Conservation (phyloP, 2,329 filamentous ascomycete species). For the Ascochyta clinopodiicola region DNA sequence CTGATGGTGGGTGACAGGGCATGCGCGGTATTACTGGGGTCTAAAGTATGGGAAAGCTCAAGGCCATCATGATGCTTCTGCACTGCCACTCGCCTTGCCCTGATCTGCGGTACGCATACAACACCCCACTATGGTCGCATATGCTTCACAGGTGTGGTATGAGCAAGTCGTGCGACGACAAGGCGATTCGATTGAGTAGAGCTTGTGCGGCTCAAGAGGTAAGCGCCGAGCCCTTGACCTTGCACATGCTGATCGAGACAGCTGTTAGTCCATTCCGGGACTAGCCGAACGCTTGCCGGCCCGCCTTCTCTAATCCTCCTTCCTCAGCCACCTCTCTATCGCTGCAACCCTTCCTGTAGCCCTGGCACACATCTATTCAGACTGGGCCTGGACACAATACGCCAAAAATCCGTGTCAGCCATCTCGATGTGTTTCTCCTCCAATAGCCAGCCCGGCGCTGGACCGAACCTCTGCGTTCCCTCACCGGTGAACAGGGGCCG, state of each 20-base stretch:
- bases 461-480: conserved; percentile 21
- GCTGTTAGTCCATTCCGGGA: not conserved
- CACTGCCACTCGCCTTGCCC: not conserved
- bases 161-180: not conserved
- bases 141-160: not conserved
- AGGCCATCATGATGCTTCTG: not conserved
- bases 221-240: not conserved
- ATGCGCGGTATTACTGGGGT: conserved; percentile 27
- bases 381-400: conserved; percentile 14
- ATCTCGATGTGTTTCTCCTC: conserved; percentile 25
- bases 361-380: conserved; percentile 9
- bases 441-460: conserved; percentile 24
- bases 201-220: conserved; percentile 4
- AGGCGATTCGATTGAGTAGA: not conserved
- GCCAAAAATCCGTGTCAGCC: conserved; percentile 6
- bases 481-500: conserved; percentile 29
- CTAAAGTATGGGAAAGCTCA: conserved; percentile 14
- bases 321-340: conserved; percentile 14
- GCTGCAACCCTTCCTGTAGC: conserved; percentile 16
- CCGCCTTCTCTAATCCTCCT: conserved; percentile 18
- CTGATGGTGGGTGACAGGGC: conserved; percentile 22
- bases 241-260: conserved; percentile 10
- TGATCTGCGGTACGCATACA: not conserved
- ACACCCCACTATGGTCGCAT: not conserved
- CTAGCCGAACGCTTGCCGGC: conserved; percentile 6